phyloP scores from a whole-genome alignment of 2,329 filamentous ascomycete genomes.

The Xylariaceae sp. region DNA sequence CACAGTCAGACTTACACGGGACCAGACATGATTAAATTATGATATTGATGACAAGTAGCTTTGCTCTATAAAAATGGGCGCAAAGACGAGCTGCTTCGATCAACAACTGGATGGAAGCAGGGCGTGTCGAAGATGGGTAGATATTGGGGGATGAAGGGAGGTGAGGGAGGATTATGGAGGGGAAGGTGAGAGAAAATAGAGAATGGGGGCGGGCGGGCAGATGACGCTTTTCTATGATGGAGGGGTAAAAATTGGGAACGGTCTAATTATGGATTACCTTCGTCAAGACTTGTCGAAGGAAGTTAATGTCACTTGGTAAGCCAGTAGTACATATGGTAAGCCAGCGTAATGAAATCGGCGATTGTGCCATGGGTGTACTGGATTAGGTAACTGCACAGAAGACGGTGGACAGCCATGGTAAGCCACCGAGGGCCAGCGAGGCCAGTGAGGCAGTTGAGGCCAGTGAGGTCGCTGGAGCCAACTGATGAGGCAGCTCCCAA shows the following conservation, averaged over 20 bases:
- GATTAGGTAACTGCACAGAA: background rate
- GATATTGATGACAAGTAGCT: constrained; percentile 17
- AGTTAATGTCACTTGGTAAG: background rate
- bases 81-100: constrained; percentile 5
- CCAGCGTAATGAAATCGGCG: background rate
- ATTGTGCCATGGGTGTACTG: background rate
- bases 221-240: constrained; percentile 32
- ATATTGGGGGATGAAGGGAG: background rate
- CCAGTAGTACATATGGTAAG: background rate
- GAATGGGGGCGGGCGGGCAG: constrained; percentile 18
- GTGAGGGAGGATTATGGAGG: constrained; percentile 15
- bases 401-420: background rate
- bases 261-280: constrained; percentile 2
- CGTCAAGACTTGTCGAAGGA: background rate
- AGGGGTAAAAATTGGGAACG: constrained; percentile 27
- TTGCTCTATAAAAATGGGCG: constrained; percentile 9
- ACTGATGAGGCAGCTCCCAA: background rate
- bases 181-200: constrained; percentile 18
- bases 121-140: background rate
- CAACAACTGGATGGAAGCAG: constrained; percentile 6
- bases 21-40: constrained; percentile 57
- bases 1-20: constrained; percentile 56
- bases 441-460: background rate
- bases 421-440: too few relatives aligned
- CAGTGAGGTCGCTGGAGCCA: background rate